Base-by-base conservation (phyloP, 495 filamentous ascomycete species). In the Lindgomyces ingoldianus region DNA sequence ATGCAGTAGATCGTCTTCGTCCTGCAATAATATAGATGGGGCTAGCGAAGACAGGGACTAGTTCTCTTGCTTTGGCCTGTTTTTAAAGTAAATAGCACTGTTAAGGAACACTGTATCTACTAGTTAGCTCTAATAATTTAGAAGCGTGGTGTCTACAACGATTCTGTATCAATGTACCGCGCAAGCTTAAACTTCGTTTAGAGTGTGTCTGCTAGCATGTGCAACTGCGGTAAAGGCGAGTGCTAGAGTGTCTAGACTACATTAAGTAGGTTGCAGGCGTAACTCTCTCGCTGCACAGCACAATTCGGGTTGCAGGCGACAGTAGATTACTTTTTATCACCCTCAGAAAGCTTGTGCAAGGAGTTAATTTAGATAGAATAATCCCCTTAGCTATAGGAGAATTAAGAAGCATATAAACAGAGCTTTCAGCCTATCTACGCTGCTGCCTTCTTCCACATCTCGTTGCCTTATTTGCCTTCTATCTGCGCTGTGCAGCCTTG, bases 1-100 rank as follows among this genome's bases (percentile, higher is more conserved):
- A 47, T 22, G 14, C n/a, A 22, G 44, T 22, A n/a, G n/a, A n/a
- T n/a, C n/a, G n/a, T n/a, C n/a, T n/a, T n/a, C 18, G 14, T 39
- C 33, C 21, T 22, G 21, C 8, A 47, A 22, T n/a, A 22, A 47
- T 47, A 47, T 47, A 22, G n/a, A 22, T 47, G n/a, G 14, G 44
- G 18, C 44, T 47, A 47, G 16, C 44, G 44, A 47, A 8, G 44
- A 22, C 8, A 22, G 44, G 44, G n/a, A 47, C 6, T 47, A 8
- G 6, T 4, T 4, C 21, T 47, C 4, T 4, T n/a, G 6, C n/a
- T 47, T 8, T 47, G 44, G 44, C 44, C 21, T 22, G 8, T n/a
- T 47, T 47, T 47, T n/a, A n/a, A n/a, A 42, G n/a, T 42, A 47
- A 22, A 47, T 47, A 47, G 44, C 44, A 47, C 44, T 47, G n/a